These are phyloP conservation scores for Emiliania huxleyi DNA, from an alignment of 78 protist genomes.

Conservation along the genomic window DNA sequence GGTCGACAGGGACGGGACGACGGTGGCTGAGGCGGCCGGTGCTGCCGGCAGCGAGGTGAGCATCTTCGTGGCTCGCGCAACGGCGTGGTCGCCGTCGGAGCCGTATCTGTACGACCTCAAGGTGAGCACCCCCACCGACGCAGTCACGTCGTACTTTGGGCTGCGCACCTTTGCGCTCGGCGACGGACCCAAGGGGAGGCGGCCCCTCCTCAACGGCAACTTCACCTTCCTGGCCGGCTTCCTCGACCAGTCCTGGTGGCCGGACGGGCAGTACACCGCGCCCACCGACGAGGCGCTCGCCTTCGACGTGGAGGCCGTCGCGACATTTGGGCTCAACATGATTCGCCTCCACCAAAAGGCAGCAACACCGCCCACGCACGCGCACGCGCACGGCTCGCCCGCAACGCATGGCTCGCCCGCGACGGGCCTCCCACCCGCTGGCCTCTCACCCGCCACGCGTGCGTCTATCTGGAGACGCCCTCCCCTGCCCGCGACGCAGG, in stretches of 20 bases:
- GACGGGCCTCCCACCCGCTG: too few relatives aligned
- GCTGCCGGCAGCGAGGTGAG: too few relatives aligned
- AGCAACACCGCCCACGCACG: too few relatives aligned
- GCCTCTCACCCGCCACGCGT: too few relatives aligned
- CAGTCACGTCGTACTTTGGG: slow-evolving; percentile 41
- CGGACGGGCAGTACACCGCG: slow-evolving; percentile 59
- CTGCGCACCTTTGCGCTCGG: slow-evolving; percentile 25
- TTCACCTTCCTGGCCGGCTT: slow-evolving; percentile 28
- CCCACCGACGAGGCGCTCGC: slow-evolving; percentile 51
- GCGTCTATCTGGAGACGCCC: too few relatives aligned
- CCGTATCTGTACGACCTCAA: slow-evolving; percentile 45
- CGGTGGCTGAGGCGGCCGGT: too few relatives aligned
- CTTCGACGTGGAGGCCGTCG: slow-evolving; percentile 13
- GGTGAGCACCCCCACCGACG: neutral
- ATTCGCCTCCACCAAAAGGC: slow-evolving; percentile 65
- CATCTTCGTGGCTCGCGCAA: too few relatives aligned
- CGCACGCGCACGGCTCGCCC: too few relatives aligned
- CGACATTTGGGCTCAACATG: slow-evolving; percentile 36
- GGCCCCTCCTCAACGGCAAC: slow-evolving; percentile 47
- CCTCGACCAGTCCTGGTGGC: slow-evolving; percentile 60
- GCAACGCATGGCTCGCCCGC: too few relatives aligned
- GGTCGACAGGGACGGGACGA: neutral
- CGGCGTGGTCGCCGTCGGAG: slow-evolving; percentile 40
- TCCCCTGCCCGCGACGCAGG: too few relatives aligned
- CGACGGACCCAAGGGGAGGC: neutral